Evolutionary conservation across 1,284 basidiomycete genomes (phyloP), one percentile per base, ranked within the genome.

Genomic region (Naganishia sp.): DNA sequence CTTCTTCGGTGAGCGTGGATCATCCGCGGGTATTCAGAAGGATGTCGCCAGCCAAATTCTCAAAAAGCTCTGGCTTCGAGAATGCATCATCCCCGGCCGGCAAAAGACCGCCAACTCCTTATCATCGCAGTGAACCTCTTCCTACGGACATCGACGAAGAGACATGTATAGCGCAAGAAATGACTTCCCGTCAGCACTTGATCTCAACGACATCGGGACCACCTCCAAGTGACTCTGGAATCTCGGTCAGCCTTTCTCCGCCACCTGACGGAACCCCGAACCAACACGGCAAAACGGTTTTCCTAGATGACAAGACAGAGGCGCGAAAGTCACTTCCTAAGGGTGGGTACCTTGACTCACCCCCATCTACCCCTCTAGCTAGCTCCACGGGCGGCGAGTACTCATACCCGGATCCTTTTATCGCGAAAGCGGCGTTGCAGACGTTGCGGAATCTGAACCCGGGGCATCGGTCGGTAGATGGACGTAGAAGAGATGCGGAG

Each of bases 331-430:
- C 53, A 23, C 18, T 55, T 21, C 42, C 53, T 2, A 55, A n/a
- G n/a, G 53, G 53, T 55, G 36, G 33, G 53, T 55, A 7, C 31
- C n/a, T 21, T 5, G 21, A 15, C 23, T 25, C 25, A 10, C n/a
- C 36, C 6, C 2, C 10, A 10, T 50, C 23, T 25, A 28, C 49
- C 1, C 49, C 49, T 15, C 21, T 21, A 9, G 45, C 28, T n/a
- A 50, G 55, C 28, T 39, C 64, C 10, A 55, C 65, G n/a, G 44
- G 57, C 28, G 44, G 46, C 50, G 66, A 67, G 43, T 67, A 63
- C 60, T 42, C 44, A 33, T 67, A 49, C 48, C 25, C 49, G 13
- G 48, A 67, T 53, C 60, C 56, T 25, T 55, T 50, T 23, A 45
- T 54, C 15, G 60, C 60, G 16, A 63, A 63, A 53, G 59, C 54